phyloP scores from a whole-genome alignment of 306 rosid genomes.

The Medicago ruthenica region DNA sequence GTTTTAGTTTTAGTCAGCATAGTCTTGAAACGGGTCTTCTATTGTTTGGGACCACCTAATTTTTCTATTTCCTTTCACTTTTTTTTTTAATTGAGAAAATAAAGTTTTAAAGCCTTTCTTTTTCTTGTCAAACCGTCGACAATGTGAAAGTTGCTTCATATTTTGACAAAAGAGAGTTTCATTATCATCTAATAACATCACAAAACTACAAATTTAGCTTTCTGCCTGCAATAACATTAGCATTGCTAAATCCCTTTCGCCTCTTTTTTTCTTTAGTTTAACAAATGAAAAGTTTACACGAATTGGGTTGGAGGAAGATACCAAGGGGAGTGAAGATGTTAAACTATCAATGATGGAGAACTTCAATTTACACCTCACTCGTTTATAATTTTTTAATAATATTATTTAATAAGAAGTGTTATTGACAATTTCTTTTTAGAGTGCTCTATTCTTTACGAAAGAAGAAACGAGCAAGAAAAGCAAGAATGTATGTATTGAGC shows the following conservation, averaged over 20 bases:
- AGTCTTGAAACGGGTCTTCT: slow-evolving; percentile 31
- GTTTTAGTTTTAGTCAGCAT: slow-evolving; percentile 50
- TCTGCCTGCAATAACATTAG: slow-evolving; percentile 17
- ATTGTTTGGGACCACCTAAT: slow-evolving; percentile 43
- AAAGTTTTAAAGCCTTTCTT: slow-evolving; percentile 17
- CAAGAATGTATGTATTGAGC: no score
- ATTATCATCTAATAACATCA: slow-evolving; percentile 26
- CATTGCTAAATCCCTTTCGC: neutral
- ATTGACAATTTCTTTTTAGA: no score
- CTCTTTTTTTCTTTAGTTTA: neutral
- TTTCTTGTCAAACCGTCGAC: slow-evolving; percentile 51
- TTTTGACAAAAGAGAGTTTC: slow-evolving; percentile 10
- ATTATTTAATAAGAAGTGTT: no score
- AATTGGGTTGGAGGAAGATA: neutral
- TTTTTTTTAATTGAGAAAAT: slow-evolving; percentile 17
- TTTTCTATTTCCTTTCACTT: slow-evolving; percentile 29
- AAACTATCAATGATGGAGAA: no score
- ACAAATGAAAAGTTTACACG: neutral
- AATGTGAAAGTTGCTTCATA: slow-evolving; percentile 37
- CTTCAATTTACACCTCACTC: no score
- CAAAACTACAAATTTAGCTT: slow-evolving; percentile 13
- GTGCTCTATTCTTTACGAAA: no score
- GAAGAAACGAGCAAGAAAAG: no score
- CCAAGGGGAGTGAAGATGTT: no score
- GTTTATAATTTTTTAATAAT: no score